Conservation (phyloP, 805 yeast species). For the Sugiyamaella lignohabitans region DNA sequence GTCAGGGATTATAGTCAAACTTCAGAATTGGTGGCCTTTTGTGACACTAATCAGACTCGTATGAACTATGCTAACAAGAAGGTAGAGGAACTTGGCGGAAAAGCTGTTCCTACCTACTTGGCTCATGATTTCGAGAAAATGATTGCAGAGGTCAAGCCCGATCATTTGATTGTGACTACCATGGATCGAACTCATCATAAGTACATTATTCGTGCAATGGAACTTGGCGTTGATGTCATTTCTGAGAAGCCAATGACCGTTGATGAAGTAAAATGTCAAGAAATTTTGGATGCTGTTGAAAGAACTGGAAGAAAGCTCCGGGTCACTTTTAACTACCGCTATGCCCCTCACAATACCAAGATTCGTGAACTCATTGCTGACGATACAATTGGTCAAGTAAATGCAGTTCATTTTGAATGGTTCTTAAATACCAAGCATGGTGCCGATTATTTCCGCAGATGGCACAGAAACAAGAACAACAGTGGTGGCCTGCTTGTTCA, state of each 20-base stretch:
- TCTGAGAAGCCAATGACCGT: constrained; percentile 16
- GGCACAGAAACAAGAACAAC: constrained; percentile 16
- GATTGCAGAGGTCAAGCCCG: constrained; percentile 12
- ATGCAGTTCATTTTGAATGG: constrained; percentile 16
- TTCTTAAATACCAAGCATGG: constrained; percentile 14
- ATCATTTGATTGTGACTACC: constrained; percentile 13
- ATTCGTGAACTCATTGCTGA: constrained; percentile 11
- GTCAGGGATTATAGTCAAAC: constrained; percentile 11
- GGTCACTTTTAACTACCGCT: constrained; percentile 16
- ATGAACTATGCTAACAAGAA: constrained; percentile 13
- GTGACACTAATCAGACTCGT: constrained; percentile 14
- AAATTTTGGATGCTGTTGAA: constrained; percentile 12
- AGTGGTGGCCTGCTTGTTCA: constrained; percentile 16
- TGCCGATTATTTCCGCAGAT: constrained; percentile 15
- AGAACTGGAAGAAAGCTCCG: constrained; percentile 11
- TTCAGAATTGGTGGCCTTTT: constrained; percentile 11
- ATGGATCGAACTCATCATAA: constrained; percentile 15
- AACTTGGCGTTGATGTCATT: constrained; percentile 14
- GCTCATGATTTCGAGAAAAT: constrained; percentile 13
- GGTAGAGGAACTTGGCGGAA: constrained; percentile 8
- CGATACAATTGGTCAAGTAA: constrained; percentile 13
- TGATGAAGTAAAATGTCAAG: constrained; percentile 14
- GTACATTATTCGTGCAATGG: constrained; percentile 14
- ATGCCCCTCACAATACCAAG: constrained; percentile 17
- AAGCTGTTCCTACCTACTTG: constrained; percentile 14